Base-by-base conservation (phyloP, 2,329 filamentous ascomycete species). In the Bimuria novae-zelandiae region DNA sequence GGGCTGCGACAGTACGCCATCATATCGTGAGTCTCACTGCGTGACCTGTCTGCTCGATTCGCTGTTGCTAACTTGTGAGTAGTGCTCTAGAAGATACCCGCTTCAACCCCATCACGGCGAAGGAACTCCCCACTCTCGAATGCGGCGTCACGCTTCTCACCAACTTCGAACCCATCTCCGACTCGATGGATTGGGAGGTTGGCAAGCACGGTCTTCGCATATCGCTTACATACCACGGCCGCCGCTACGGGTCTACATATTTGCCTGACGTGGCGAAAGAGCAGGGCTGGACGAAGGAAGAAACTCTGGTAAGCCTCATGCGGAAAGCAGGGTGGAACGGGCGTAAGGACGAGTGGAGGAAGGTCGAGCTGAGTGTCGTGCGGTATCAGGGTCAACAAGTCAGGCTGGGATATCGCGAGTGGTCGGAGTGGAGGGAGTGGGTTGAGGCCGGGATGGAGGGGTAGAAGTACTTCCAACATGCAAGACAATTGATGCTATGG, bases 211-310 rank as follows among this genome's bases (percentile, higher is more conserved):
- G 94, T 3, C 80, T 97, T 43, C 86, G 92, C 37, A 92, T 99
- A 62, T 88, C 85, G 44, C 97, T 99, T 75, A 80, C 81, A n/a
- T 81, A 90, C 62, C 82, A 86, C 60, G 86, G 86, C 14, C 82
- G 86, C 44, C 84, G 89, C 41, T 91, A 90, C 69, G 90, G 92
- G 14, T 84, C 91, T 0, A 97, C 94, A 0, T 99, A 97, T 68
- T 82, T 99, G 12, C 94, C 94, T 0, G 90, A 97, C 70, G 92
- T 99, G 5, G 89, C 93, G 8, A 79, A 83, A 1, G 94, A 99
- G 79, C 94, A 97, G 72, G 92, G 90, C 14, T 99, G 94, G 94
- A 90, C 84, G 10, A 92, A 94, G 75, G 92, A 97, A 71, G 90
- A 97, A 80, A 90, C 93, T 0, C 75, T 99, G 2, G 82, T 92